A percentile compares a stretch with the other conserved stretches of the same genome.
phyloP scores from a whole-genome alignment of 2,329 filamentous ascomycete species.

The Intubia oerlemansii region DNA sequence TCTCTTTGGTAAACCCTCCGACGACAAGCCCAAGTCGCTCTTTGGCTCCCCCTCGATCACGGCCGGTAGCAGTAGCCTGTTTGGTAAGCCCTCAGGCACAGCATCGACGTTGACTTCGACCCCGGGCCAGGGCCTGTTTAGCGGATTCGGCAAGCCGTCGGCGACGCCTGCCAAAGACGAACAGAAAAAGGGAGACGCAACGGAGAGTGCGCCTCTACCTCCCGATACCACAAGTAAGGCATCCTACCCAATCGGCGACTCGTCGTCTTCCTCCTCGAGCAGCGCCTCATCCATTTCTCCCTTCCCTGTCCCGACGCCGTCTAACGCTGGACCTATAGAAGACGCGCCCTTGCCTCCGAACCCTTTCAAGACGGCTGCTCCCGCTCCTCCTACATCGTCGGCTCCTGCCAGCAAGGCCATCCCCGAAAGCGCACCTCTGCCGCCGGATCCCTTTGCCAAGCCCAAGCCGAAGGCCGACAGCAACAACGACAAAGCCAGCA shows the following conservation, averaged over 20 bases:
- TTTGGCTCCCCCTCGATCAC: too few relatives aligned
- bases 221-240: slow-evolving; percentile 33
- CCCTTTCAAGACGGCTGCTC: slow-evolving; percentile 12
- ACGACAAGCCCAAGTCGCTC: too few relatives aligned
- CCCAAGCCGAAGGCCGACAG: slow-evolving; percentile 2
- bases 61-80: too few relatives aligned
- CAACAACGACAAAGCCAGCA: too few relatives aligned
- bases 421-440: slow-evolving; percentile 10
- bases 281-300: slow-evolving; percentile 16
- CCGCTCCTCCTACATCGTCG: too few relatives aligned
- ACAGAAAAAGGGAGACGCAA: slow-evolving; percentile 8
- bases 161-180: slow-evolving; percentile 16
- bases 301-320: slow-evolving; percentile 1
- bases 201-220: slow-evolving; percentile 21
- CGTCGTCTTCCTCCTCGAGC: slow-evolving; percentile 32
- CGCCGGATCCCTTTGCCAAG: slow-evolving; percentile 10
- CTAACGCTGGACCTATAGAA: slow-evolving; percentile 9
- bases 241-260: slow-evolving; percentile 25
- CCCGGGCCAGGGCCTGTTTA: slow-evolving; percentile 5
- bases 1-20: too few relatives aligned
- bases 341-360: slow-evolving; percentile 10
- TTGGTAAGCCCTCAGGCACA: slow-evolving; percentile 8
- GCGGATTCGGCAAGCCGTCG: slow-evolving; percentile 2
- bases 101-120: slow-evolving; percentile 6
- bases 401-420: too few relatives aligned